Base-by-base conservation (phyloP, 2,329 filamentous ascomycete genomes). In the Paracamarosporium sp. region DNA sequence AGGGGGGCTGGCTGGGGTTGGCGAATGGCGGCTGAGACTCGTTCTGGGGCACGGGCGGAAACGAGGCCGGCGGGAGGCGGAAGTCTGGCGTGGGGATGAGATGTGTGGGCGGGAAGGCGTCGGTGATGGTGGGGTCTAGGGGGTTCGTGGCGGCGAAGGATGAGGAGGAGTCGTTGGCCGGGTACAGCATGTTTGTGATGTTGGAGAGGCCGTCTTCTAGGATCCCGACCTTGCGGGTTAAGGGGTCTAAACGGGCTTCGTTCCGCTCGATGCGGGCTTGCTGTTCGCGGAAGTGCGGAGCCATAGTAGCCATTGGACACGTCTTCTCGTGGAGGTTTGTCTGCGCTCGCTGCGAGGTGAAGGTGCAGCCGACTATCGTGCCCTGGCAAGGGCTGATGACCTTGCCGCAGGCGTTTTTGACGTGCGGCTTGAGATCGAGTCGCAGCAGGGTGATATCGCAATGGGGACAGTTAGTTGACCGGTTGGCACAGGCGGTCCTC, bases 401-500 rank as follows among this genome's bases (percentile, higher is more conserved):
- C 36, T 76, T 79, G 8, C 78, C 75, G 57, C 81, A 83, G 31
- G 68, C 63, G 25, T 76, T 71, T 51, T 73, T 73, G 45, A 76
- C 67, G 64, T 83, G 81, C 24, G 69, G 58, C 24, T 74, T 71
- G 40, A 82, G 65, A 31, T 80, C 76, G 15, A 78, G 72, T 22
- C 78, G 76, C 25, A 78, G 76, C 9, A 83, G 63, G 12, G 76
- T 59, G n/a, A 63, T 58, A 17, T 72, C 68, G 64, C 81, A 83
- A n/a, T 78, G 70, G 3, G 72, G 70, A 66, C 81, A 83, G 2
- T 63, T 57, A 0, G 76, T 74, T 13, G 79, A 74, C 11, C 83
- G 79, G 44, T 87, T 78, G 0, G 81, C 78, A 65, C 86, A 89
- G 27, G 71, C 70, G 48, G 76, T 72, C 47, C 81, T 76, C 62